Base-by-base conservation (phyloP, 108 stramenopile genomes). In the Heterococcus sp. region DNA sequence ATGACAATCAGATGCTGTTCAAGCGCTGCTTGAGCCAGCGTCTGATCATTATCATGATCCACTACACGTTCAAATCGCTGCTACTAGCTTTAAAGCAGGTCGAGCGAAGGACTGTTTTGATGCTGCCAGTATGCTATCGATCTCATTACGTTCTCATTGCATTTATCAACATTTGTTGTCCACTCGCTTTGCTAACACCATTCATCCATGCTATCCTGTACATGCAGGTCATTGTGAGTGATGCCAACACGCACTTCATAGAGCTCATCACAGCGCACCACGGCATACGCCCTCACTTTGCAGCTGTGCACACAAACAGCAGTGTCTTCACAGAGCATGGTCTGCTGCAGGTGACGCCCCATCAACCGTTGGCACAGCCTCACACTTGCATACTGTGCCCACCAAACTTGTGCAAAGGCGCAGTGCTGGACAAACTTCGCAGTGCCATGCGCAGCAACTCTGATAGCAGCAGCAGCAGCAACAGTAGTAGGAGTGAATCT, bases 351-450 rank as follows among this genome's bases (percentile, higher is more conserved):
- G 72, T 81, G 65, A 35, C 29, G 14, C 79, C 79, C 2, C 37
- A 73, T 34, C 72, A 72, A 38, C 5, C 64, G 32, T 26, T 26
- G 4, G 3, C 3, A 26, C 32, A 27, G 11, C 79, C 79, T 26
- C 79, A 81, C 35, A 67, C 71, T 21, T 75, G 81, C 74, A 30
- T 32, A 1, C 37, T 74, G 2, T 82, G 81, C 32, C 81, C 81
- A n/a, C 73, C 67, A 0, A 82, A 82, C 66, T 67, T 82, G 73
- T 82, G 81, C 40, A 82, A 82, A 72, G 81, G 81, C 73, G 28
- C 3, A 68, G 67, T 68, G 27, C 36, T 8, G 58, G 75, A 31
- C 26, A 30, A 3, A n/a, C 21, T 27, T 2, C 0, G 2, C 0
- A 29, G 69, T 28, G 69, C 33, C 3, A 46, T 68, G n/a, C n/a